Percentiles rank a stretch among this genome's conserved stretches.
Evolutionary conservation across 805 yeast species (phyloP).

Genomic region (Pichia rugopelliculosa): DNA sequence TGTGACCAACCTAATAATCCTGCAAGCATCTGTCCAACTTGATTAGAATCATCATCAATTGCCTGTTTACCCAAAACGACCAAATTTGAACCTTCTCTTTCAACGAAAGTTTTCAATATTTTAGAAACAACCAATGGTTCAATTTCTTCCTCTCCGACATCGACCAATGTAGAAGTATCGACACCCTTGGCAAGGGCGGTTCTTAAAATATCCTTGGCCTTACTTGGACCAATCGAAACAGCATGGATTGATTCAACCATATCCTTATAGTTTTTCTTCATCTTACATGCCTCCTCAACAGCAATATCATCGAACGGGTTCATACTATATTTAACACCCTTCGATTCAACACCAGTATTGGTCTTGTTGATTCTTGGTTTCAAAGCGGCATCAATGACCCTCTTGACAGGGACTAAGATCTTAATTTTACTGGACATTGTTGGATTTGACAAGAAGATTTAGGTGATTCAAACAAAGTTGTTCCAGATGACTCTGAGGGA

Average conservation of each 20-base stretch:
- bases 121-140: constrained; percentile 92
- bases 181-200: constrained; percentile 94
- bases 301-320: constrained; percentile 99
- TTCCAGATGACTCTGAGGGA: too few relatives aligned
- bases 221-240: constrained; percentile 81
- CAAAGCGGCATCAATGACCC: constrained; percentile 90
- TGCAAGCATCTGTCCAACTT: constrained; percentile 95
- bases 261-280: constrained; percentile 57
- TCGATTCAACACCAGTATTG: constrained; percentile 74
- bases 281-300: constrained; percentile 81
- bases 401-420: constrained; percentile 88
- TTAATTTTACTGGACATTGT: constrained; percentile 43
- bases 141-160: constrained; percentile 56
- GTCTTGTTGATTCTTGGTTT: constrained; percentile 88
- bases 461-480: too few relatives aligned
- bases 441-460: not conserved
- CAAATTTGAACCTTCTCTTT: constrained; percentile 63
- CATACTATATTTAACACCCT: constrained; percentile 86
- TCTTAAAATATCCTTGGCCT: constrained; percentile 81
- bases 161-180: constrained; percentile 76
- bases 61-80: constrained; percentile 94
- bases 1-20: constrained; percentile 94
- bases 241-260: constrained; percentile 80
- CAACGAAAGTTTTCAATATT: constrained; percentile 64
- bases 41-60: constrained; percentile 90